Evolutionary conservation across 2,329 filamentous ascomycete species (phyloP).

Genomic region (Escovopsis sp.): DNA sequence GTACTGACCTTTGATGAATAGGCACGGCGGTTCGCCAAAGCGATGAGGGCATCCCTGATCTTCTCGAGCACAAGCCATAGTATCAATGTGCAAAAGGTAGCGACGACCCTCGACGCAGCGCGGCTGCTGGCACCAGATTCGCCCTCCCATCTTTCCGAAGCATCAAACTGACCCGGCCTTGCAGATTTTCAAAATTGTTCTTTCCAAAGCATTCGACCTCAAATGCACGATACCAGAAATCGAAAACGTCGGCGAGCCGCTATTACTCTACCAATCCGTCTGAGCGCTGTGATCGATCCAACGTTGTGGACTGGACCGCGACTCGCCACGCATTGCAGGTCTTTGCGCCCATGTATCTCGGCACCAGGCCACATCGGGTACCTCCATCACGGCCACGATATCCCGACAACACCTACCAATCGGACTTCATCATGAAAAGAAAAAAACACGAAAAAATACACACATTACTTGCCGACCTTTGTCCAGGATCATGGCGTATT

Average conservation of each 20-base stretch:
- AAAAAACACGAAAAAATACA: no score
- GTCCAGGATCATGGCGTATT: no score
- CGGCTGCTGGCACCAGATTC: not conserved
- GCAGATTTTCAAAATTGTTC: conserved; percentile 98
- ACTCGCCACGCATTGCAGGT: no score
- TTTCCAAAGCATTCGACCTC: conserved; percentile 95
- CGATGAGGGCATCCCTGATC: conserved; percentile 94
- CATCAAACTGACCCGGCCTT: conserved; percentile 2
- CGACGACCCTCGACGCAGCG: conserved; percentile 3
- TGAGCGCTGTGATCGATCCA: conserved; percentile 8
- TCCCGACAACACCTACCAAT: no score
- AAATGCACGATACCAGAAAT: conserved; percentile 99
- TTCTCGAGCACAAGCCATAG: conserved; percentile 98
- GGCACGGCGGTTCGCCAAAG: conserved; percentile 92
- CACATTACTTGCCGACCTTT: no score
- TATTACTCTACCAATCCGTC: conserved; percentile 71
- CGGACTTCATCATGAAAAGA: no score
- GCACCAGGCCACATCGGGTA: no score
- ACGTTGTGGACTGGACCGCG: no score
- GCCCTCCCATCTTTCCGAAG: no score
- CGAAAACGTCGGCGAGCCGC: conserved; percentile 90
- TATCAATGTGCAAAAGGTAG: conserved; percentile 96
- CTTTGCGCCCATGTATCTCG: no score
- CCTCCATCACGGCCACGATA: no score
- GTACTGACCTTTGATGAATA: conserved; percentile 21